Conservation (phyloP, 139 green algal species). For the Trebouxia sp. region DNA sequence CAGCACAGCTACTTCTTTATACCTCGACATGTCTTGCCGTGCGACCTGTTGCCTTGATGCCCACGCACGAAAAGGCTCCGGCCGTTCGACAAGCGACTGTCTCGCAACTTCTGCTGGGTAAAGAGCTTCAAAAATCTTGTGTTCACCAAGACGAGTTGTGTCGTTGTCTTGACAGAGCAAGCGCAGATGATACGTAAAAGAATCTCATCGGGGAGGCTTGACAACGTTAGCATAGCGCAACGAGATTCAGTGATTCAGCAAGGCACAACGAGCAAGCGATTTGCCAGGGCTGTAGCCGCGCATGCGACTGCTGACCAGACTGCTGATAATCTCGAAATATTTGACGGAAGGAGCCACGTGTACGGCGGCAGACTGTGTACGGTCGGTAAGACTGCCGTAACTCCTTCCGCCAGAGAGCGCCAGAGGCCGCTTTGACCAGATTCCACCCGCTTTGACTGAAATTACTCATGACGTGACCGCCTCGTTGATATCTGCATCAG, state of each 20-base stretch:
- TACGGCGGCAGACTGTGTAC: too few relatives aligned
- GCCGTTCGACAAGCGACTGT: neutral
- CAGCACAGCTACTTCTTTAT: neutral
- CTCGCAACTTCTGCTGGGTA: neutral
- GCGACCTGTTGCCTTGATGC: neutral
- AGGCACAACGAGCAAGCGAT: neutral
- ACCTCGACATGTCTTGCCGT: neutral
- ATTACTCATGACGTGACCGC: too few relatives aligned
- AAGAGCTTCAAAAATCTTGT: neutral
- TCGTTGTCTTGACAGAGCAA: neutral
- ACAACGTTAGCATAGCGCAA: neutral
- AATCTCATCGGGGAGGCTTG: neutral
- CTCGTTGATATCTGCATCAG: too few relatives aligned
- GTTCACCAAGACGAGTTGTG: neutral
- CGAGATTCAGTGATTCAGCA: neutral
- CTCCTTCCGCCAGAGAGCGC: too few relatives aligned
- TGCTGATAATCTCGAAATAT: too few relatives aligned
- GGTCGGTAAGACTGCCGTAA: too few relatives aligned
- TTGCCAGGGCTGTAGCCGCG: too few relatives aligned
- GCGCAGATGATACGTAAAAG: constrained; percentile 1
- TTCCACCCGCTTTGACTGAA: too few relatives aligned
- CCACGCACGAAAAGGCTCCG: constrained; percentile 4
- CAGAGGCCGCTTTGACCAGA: too few relatives aligned
- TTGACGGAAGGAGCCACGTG: too few relatives aligned
- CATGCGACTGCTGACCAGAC: too few relatives aligned